Base-by-base conservation (phyloP, 2,329 filamentous ascomycete species). In the Calonectria ilicicola region DNA sequence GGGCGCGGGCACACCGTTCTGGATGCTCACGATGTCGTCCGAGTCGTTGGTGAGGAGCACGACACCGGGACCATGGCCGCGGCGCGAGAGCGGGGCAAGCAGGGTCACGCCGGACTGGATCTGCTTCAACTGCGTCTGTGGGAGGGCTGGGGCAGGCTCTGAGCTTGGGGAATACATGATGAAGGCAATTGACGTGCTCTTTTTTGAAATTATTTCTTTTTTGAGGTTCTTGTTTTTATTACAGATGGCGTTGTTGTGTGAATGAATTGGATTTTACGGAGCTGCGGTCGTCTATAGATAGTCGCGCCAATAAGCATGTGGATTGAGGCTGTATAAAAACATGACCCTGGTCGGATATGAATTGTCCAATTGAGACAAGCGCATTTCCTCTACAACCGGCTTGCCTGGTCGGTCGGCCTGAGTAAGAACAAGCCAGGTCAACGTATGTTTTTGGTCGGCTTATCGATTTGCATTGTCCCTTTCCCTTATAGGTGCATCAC, bases 1-100 rank as follows among this genome's bases (percentile, higher is more conserved):
- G 0, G 90, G 89, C 10, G 88, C 85, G 0, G 92, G 92, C 67
- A 86, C 85, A 72, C 69, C 82, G 74, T 79, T 78, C 64, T 69
- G 69, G 23, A 76, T 80, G 40, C 65, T 75, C 42, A 76, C 65
- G 2, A 67, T 75, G 26, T 75, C 77, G 14, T 72, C 51, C 23
- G 76, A 75, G 40, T 80, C 74, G 38, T 71, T 17, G 12, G 78
- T 65, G 9, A 84, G 53, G 62, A 85, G 74, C 19, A 85, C 76
- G 6, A 86, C 76, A 6, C 83, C 84, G 2, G 84, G 84, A 0
- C 84, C 84, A 32, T 80, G 73, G 10, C 84, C 84, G 27, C 81
- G 76, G 49, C 83, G 80, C 9, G 83, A 82, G 27, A 85, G 79
- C 21, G 84, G 84, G 7, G 75, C 73, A 5, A 80, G 76, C 19